Evolutionary conservation across 1,284 basidiomycete genomes (phyloP).

Genomic region (Cryptococcus hybrid): DNA sequence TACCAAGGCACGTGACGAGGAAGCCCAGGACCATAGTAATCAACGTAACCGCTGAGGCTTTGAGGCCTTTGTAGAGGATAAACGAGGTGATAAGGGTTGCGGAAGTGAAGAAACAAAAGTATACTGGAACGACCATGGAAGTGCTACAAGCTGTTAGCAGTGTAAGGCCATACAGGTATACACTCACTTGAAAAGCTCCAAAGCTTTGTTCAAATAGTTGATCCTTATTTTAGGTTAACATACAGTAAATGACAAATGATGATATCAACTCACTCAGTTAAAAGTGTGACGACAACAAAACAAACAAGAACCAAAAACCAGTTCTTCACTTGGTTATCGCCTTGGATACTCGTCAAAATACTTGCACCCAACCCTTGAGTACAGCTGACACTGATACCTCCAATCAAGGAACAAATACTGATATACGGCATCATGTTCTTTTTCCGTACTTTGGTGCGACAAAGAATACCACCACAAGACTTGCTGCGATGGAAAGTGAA

Average conservation of each 20-base stretch:
- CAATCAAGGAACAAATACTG: slow-evolving; percentile 90
- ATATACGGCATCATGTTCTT: slow-evolving; percentile 97
- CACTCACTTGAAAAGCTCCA: slow-evolving; percentile 80
- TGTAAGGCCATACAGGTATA: slow-evolving; percentile 56
- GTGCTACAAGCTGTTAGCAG: slow-evolving; percentile 26
- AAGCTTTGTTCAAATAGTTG: slow-evolving; percentile 93
- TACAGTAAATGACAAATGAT: neutral
- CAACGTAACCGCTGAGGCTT: slow-evolving; percentile 69
- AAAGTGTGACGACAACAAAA: slow-evolving; percentile 75
- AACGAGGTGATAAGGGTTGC: slow-evolving; percentile 82
- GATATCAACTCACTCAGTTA: slow-evolving; percentile 25
- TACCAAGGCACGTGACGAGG: slow-evolving; percentile 64
- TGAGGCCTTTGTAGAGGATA: slow-evolving; percentile 88
- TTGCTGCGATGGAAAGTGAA: slow-evolving; percentile 30
- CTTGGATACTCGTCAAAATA: slow-evolving; percentile 81
- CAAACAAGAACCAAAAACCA: slow-evolving; percentile 70
- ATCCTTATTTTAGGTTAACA: slow-evolving; percentile 57
- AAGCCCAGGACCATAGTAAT: slow-evolving; percentile 89
- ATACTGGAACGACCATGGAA: slow-evolving; percentile 75
- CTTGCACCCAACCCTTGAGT: slow-evolving; percentile 91
- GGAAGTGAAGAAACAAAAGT: slow-evolving; percentile 71
- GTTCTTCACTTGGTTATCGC: slow-evolving; percentile 34
- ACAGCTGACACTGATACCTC: slow-evolving; percentile 92
- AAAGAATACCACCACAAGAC: slow-evolving; percentile 39
- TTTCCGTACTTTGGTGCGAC: slow-evolving; percentile 67